phyloP scores from a whole-genome alignment of 768 basidiomycete species.

The Pleurotus djamor region DNA sequence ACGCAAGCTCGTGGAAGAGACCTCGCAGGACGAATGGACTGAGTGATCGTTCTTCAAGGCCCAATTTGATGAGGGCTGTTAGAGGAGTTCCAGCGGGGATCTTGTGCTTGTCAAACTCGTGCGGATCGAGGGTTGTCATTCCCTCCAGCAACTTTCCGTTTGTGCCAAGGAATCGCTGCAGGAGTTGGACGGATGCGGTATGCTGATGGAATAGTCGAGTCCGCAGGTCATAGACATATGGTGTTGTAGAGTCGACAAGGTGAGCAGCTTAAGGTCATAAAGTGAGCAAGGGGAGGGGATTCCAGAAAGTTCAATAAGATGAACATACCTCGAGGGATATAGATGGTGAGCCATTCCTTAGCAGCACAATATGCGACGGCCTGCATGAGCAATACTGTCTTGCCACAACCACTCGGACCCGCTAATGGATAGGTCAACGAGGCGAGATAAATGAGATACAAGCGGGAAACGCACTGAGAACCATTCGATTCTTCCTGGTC shows the following conservation, averaged over 20 bases:
- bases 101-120: conserved; percentile 44
- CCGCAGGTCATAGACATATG: conserved; percentile 71
- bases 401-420: conserved; percentile 76
- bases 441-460: not conserved
- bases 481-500: conserved; percentile 27
- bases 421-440: conserved; percentile 35
- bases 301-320: not conserved
- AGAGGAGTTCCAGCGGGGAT: conserved; percentile 50
- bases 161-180: conserved; percentile 59
- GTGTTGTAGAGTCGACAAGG: conserved; percentile 73
- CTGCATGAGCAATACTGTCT: conserved; percentile 78
- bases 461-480: conserved; percentile 54
- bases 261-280: conserved; percentile 22
- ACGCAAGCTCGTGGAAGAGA: conserved; percentile 58
- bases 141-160: conserved; percentile 46
- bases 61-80: conserved; percentile 54
- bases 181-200: conserved; percentile 55
- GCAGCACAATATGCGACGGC: conserved; percentile 64
- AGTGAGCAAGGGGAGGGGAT: not conserved
- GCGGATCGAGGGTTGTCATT: conserved; percentile 37
- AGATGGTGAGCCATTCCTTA: conserved; percentile 79
- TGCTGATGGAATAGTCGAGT: conserved; percentile 80
- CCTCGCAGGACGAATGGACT: conserved; percentile 57
- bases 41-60: conserved; percentile 45
- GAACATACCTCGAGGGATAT: conserved; percentile 69